Percentiles rank a stretch among this genome's conserved stretches.
phyloP scores from a whole-genome alignment of 2,329 filamentous ascomycete species.

The Penicillium fuscoglaucum region DNA sequence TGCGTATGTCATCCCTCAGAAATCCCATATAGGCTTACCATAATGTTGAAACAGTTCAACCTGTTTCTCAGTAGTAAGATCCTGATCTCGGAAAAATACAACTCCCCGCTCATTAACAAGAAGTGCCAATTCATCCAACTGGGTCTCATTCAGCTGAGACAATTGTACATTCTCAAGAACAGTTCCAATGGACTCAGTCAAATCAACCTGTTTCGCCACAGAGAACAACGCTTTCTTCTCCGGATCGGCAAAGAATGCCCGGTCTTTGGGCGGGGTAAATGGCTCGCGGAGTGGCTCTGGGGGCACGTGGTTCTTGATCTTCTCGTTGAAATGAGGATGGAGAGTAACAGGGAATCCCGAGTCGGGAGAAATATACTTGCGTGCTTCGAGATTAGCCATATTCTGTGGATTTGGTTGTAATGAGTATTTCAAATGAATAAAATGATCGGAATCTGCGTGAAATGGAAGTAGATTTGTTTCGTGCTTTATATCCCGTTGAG shows the following conservation, averaged over 20 bases:
- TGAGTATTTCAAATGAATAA: neutral
- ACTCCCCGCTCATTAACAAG: conserved; percentile 51
- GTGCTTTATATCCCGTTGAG: neutral
- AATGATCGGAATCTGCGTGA: neutral
- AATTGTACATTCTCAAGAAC: conserved; percentile 46
- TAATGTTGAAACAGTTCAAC: conserved; percentile 52
- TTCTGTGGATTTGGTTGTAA: neutral
- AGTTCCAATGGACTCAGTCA: conserved; percentile 44
- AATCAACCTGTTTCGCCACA: conserved; percentile 30
- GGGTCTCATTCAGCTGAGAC: conserved; percentile 46
- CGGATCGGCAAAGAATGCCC: conserved; percentile 40
- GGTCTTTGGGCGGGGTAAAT: conserved; percentile 29
- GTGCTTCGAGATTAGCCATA: conserved; percentile 47
- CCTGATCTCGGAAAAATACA: conserved; percentile 49
- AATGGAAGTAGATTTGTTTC: neutral
- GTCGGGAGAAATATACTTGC: conserved; percentile 52
- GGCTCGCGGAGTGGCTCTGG: conserved; percentile 40
- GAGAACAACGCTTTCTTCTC: conserved; percentile 43
- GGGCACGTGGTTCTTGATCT: conserved; percentile 45
- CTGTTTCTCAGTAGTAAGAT: conserved; percentile 36
- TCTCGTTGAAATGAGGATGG: conserved; percentile 51
- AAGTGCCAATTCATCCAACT: conserved; percentile 54
- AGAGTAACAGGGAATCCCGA: conserved; percentile 50
- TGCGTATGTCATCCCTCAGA: too few relatives aligned
- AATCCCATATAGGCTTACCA: conserved; percentile 26